A percentile compares a stretch with the other conserved stretches of the same genome.
Evolutionary conservation across 768 basidiomycete species (phyloP).

Genomic region (Trametes sanguinea): DNA sequence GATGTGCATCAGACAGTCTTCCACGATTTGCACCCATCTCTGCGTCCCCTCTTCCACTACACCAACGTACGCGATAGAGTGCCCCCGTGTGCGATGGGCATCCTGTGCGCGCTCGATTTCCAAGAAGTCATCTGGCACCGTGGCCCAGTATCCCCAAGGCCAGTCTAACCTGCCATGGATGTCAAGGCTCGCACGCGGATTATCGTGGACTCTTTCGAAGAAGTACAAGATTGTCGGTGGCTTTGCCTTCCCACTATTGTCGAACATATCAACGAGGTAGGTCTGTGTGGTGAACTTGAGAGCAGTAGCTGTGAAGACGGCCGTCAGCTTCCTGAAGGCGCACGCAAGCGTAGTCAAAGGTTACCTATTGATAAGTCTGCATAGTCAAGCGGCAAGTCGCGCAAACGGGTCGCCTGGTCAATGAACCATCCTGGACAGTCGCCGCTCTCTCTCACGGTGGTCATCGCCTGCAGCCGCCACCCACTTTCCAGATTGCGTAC

Average conservation of each 20-base stretch:
- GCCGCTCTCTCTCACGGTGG: not conserved
- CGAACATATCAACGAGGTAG: not conserved
- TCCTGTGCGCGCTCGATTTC: constrained; percentile 3
- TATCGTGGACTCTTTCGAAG: constrained; percentile 15
- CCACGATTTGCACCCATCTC: constrained; percentile 12
- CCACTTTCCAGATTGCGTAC: not conserved
- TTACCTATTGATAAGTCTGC: constrained; percentile 4
- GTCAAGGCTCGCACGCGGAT: constrained; percentile 8
- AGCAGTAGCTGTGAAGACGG: not conserved
- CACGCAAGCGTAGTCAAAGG: not conserved
- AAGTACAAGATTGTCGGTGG: constrained; percentile 10
- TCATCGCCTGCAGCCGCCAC: constrained; percentile 1
- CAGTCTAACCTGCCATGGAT: constrained; percentile 4
- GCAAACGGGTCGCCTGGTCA: not conserved
- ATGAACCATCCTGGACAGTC: constrained; percentile 5
- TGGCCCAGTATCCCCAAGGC: constrained; percentile 20
- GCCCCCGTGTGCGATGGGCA: constrained; percentile 4
- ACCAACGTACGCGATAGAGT: not conserved
- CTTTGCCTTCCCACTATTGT: not conserved
- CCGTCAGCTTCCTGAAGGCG: too few relatives aligned
- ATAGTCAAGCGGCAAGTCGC: constrained; percentile 2
- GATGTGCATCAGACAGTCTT: constrained; percentile 6
- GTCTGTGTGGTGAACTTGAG: constrained; percentile 13
- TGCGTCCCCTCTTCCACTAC: not conserved
- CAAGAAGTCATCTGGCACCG: not conserved